Evolutionary conservation across 495 filamentous ascomycete genomes (phyloP).

Genomic region (Pyronema domesticum): DNA sequence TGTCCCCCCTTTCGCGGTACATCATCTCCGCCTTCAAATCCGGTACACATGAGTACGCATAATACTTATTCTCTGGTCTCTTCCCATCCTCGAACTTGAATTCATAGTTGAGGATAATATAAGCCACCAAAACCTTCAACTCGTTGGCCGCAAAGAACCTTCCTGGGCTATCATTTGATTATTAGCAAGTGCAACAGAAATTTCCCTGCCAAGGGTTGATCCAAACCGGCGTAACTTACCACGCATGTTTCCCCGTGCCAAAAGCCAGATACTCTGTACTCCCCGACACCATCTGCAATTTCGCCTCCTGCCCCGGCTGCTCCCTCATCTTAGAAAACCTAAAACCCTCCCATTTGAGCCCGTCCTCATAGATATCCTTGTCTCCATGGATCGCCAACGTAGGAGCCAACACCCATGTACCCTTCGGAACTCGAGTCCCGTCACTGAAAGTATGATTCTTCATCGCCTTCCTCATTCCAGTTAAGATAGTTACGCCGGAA

Average conservation of each 20-base stretch:
- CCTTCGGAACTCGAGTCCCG: conserved; percentile 17
- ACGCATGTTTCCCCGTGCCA: conserved; percentile 18
- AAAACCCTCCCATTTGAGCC: conserved; percentile 16
- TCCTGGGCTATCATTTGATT: conserved; percentile 27
- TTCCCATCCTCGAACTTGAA: conserved; percentile 26
- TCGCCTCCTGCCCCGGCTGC: conserved; percentile 11
- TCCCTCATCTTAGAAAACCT: conserved; percentile 11
- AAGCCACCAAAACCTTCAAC: conserved; percentile 29
- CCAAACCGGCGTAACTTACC: conserved; percentile 5
- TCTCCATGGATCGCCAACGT: conserved; percentile 7
- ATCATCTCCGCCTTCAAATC: conserved; percentile 6
- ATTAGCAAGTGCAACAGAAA: neutral
- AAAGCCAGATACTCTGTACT: conserved; percentile 12
- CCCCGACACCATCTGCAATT: conserved; percentile 15
- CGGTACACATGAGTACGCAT: conserved; percentile 7
- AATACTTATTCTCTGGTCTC: conserved; percentile 9
- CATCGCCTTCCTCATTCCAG: conserved; percentile 13
- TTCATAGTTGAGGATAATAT: conserved; percentile 32
- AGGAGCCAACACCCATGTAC: conserved; percentile 10
- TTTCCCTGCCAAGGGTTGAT: neutral
- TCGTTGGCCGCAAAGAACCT: conserved; percentile 30
- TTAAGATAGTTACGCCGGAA: conserved; percentile 4
- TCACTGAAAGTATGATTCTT: conserved; percentile 15
- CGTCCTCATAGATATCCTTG: conserved; percentile 3
- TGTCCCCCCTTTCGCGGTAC: conserved; percentile 9